These are phyloP conservation scores for Williopsis jadinii DNA, from an alignment of 1,139 yeast genomes.

Conservation along the genomic window DNA sequence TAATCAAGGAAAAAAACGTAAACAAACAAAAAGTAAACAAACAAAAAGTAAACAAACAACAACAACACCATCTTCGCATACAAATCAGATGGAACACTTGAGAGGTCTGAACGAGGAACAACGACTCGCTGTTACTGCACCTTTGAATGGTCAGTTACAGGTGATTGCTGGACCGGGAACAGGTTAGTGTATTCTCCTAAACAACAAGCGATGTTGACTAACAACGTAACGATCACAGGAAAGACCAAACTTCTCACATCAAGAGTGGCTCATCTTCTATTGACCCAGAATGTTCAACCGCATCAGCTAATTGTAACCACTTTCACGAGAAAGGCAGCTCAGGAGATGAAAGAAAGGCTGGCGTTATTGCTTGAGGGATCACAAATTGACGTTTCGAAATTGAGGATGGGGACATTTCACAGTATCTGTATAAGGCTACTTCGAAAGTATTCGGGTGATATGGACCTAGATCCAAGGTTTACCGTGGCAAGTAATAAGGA, in stretches of 20 bases:
- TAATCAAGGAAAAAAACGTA: too few species aligned
- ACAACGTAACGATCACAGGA: slow-evolving; percentile 19
- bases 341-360: slow-evolving; percentile 67
- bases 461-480: slow-evolving; percentile 41
- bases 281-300: slow-evolving; percentile 47
- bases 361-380: slow-evolving; percentile 33
- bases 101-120: slow-evolving; percentile 50
- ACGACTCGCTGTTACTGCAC: slow-evolving; percentile 50
- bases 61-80: not conserved
- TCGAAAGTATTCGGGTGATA: slow-evolving; percentile 44
- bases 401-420: slow-evolving; percentile 83
- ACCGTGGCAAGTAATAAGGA: slow-evolving; percentile 67
- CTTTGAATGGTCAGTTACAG: slow-evolving; percentile 50
- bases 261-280: slow-evolving; percentile 64
- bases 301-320: slow-evolving; percentile 72
- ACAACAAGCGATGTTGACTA: not conserved
- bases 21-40: too few species aligned
- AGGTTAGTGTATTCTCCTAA: slow-evolving; percentile 20
- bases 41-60: not conserved
- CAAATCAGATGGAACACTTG: not conserved
- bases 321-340: slow-evolving; percentile 86
- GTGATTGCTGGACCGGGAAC: slow-evolving; percentile 92
- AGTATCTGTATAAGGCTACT: slow-evolving; percentile 64
- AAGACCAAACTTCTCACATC: slow-evolving; percentile 74
- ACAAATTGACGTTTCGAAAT: slow-evolving; percentile 30